Evolutionary conservation across 2,329 filamentous ascomycete genomes (phyloP), one percentile per base, ranked within the genome.

Genomic region (Aureobasidium lini): DNA sequence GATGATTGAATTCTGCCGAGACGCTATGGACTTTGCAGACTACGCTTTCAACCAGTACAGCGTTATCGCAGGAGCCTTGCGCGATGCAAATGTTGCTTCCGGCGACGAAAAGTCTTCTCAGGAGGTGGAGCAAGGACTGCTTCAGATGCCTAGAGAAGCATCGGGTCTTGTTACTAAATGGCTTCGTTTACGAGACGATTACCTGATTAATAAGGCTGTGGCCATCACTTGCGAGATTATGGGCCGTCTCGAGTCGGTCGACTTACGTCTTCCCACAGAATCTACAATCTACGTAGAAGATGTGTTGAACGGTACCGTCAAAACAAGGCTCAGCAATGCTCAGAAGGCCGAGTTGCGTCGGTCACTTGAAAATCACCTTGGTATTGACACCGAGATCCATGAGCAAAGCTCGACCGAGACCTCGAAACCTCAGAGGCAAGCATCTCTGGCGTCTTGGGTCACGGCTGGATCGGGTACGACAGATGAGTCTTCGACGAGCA

Each of bases 11-110:
- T 96, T 97, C 68, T 96, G 92, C 69, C 86, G 94, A 64, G 90
- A 96, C 69, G 89, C 89, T 13, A 99, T 99, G 84, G 90, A 97
- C 67, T 89, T 96, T 68, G 92, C 93, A 0, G 89, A 95, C 68
- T 81, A 83, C 37, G 80, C 96, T 1, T 89, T 97, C 68, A 86
- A 89, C 42, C 86, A 96, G 66, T 94, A 95, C 70, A 86, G 85
- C 53, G 82, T 96, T 61, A 85, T 99, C 63, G 84, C 89, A 2
- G 88, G 86, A 47, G 88, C 89, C 11, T 72, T 91, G 60, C 75
- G 75, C 40, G 75, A 76, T 54, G 74, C 75, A 28, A 74, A 76
- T 58, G 70, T 69, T 8, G 70, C 67, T 11, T 64, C 61, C 13
- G 65, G 69, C 31, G 67, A 68, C 29, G 70, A 69, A 23, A 68